Conservation (phyloP, 2,329 filamentous ascomycete species). For the Plectosphaerella cucumerina region DNA sequence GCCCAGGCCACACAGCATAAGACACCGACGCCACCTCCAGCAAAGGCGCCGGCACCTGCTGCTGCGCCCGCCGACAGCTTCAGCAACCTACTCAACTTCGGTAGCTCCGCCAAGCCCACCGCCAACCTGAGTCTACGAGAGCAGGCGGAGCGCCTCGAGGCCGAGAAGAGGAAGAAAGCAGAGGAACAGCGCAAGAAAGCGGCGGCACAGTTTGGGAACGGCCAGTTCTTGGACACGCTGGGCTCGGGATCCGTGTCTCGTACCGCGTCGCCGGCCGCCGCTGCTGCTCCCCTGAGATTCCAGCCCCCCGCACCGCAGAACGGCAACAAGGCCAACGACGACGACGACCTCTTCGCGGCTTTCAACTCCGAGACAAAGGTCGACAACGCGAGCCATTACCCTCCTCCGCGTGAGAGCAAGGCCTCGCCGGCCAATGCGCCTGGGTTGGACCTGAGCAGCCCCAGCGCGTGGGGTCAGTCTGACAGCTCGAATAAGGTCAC, state of each 20-base stretch:
- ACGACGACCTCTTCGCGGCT: conserved; percentile 63
- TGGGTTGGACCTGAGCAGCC: conserved; percentile 47
- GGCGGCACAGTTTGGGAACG: conserved; percentile 74
- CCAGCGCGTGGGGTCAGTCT: conserved; percentile 46
- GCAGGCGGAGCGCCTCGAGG: conserved; percentile 64
- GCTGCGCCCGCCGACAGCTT: conserved; percentile 64
- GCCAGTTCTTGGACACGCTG: conserved; percentile 71
- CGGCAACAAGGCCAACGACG: conserved; percentile 35
- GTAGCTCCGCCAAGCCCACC: conserved; percentile 50
- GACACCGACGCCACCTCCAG: conserved; percentile 31
- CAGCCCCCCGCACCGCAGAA: conserved; percentile 18
- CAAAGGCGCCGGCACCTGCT: conserved; percentile 38
- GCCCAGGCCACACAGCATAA: conserved; percentile 24
- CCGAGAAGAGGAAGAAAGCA: conserved; percentile 67
- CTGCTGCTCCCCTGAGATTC: too few relatives aligned
- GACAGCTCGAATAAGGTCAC: neutral
- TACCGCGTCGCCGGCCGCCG: conserved; percentile 35
- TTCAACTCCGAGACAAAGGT: conserved; percentile 65
- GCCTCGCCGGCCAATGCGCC: conserved; percentile 40
- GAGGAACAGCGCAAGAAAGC: conserved; percentile 67
- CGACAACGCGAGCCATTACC: conserved; percentile 62
- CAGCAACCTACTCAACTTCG: conserved; percentile 66
- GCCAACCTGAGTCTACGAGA: conserved; percentile 76
- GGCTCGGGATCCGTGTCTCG: conserved; percentile 50
- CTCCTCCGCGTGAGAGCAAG: conserved; percentile 44